Base-by-base conservation (phyloP, 2,329 filamentous ascomycete genomes). In the Thyridium curvatum region DNA sequence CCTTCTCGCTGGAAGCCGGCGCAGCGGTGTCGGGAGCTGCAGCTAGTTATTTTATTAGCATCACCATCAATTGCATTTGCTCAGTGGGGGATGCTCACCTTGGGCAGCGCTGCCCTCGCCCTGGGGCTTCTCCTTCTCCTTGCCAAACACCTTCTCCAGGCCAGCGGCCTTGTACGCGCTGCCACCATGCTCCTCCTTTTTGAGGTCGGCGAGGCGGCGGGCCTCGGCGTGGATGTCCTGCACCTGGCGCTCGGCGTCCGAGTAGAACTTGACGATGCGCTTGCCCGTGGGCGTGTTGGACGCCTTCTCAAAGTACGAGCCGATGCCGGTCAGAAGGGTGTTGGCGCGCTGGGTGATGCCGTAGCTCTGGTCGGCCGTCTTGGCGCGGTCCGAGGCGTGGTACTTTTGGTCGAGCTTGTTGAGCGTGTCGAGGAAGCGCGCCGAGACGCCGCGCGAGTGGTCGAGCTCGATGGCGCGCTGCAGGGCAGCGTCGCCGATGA, bases 241-340 rank as follows among this genome's bases (percentile, higher is more conserved):
- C 26, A 96, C 89, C 66, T 97, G 90, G 68, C 88, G 88, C 60
- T 84, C 82, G 46, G 86, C 78, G 51, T 87, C 73, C 8, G 82
- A 75, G 67, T 98, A 98, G 68, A 98, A 98, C 46, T 82, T 72
- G 51, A 86, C 84, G 44, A 98, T 68, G 66, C 84, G 88, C 71
- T 90, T 80, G 51, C 93, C 93, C 2, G 89, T 94, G 9, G 89
- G 88, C 0, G 89, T 94, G 59, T 75, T 83, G 41, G 82, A 71
- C 3, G 91, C 91, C 75, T 94, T 94, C 68, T 97, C 91, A 58
- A 96, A 97, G 77, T 97, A 98, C 12, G 84, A 88, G 61, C 72
- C 72, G 44, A 97, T 60, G 28, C 87, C 85, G 32, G 72, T 71
- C 43, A 77, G 66, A 43, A 82, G 58, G 42, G 66, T 74, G 55